Evolutionary conservation across 2,329 filamentous ascomycete genomes (phyloP).

Genomic region (Xenoacremonium recifei): DNA sequence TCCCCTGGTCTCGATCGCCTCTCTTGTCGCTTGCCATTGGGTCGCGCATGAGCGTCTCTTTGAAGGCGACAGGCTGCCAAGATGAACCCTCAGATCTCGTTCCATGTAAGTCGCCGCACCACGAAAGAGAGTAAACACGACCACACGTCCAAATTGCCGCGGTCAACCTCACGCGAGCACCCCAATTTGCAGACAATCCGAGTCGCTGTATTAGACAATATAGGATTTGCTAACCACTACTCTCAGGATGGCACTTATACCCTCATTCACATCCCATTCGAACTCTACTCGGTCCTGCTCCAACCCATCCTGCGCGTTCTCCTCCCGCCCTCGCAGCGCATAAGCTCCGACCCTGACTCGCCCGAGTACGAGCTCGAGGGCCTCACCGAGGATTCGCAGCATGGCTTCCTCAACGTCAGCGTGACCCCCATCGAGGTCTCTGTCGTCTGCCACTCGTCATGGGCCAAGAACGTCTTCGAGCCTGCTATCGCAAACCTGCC

Average conservation of each 20-base stretch:
- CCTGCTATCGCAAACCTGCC: constrained; percentile 67
- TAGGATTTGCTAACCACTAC: constrained; percentile 32
- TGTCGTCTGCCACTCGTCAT: constrained; percentile 77
- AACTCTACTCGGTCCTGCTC: constrained; percentile 74
- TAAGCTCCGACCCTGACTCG: constrained; percentile 34
- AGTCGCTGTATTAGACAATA: constrained; percentile 2
- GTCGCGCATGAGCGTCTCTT: constrained; percentile 6
- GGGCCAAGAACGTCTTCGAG: constrained; percentile 72
- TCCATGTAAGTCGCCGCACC: constrained; percentile 45
- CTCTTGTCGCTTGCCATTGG: no score
- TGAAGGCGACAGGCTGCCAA: constrained; percentile 18
- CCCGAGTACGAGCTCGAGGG: constrained; percentile 42
- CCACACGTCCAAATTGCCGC: background rate
- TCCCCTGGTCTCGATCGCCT: no score
- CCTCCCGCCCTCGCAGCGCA: constrained; percentile 59
- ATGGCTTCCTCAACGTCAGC: constrained; percentile 90
- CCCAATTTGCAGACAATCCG: background rate
- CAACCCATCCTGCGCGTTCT: constrained; percentile 86
- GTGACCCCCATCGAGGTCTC: constrained; percentile 92
- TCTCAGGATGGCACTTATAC: constrained; percentile 79
- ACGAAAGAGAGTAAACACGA: background rate
- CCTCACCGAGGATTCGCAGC: constrained; percentile 52
- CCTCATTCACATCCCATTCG: constrained; percentile 85
- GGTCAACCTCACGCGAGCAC: background rate
- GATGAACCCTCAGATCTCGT: constrained; percentile 59